Percentiles rank a stretch among this genome's conserved stretches.
phyloP scores from a whole-genome alignment of 176 grass and related monocot genomes.

The Ensete glaucum region DNA sequence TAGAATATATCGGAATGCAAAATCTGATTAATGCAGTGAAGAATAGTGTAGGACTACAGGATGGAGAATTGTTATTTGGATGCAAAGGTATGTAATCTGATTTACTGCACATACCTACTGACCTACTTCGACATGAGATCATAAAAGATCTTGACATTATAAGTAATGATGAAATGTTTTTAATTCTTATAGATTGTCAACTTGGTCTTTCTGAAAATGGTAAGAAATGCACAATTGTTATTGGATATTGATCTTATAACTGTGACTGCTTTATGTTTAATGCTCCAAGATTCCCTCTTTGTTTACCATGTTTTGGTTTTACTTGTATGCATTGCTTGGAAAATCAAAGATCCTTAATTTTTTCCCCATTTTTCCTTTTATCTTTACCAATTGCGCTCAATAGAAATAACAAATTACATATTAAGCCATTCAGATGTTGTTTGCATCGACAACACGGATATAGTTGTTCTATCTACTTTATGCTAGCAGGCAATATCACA shows the following conservation, averaged over 20 bases:
- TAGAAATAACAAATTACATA: neutral
- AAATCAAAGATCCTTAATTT: neutral
- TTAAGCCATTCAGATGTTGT: neutral
- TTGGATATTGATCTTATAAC: neutral
- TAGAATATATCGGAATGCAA: slow-evolving; percentile 86
- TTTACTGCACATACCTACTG: neutral
- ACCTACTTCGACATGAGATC: too few species aligned
- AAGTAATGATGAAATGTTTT: neutral
- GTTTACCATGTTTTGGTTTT: too few species aligned
- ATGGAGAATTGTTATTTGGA: slow-evolving; percentile 88
- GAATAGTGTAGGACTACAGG: slow-evolving; percentile 46
- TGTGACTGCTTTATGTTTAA: neutral
- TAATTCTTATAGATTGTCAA: too few species aligned
- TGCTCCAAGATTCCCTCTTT: too few species aligned
- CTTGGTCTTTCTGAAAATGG: too few species aligned
- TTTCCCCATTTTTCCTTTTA: neutral
- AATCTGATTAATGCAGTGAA: slow-evolving; percentile 72
- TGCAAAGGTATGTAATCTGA: slow-evolving; percentile 44
- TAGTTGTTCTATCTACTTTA: neutral
- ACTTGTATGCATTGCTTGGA: too few species aligned
- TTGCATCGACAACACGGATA: neutral
- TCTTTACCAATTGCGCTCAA: neutral
- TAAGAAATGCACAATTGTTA: neutral
- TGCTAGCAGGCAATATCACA: slow-evolving; percentile 39
- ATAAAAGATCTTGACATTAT: too few species aligned